Evolutionary conservation across 75 land plant species (phyloP).

Genomic region (Picea glauca): DNA sequence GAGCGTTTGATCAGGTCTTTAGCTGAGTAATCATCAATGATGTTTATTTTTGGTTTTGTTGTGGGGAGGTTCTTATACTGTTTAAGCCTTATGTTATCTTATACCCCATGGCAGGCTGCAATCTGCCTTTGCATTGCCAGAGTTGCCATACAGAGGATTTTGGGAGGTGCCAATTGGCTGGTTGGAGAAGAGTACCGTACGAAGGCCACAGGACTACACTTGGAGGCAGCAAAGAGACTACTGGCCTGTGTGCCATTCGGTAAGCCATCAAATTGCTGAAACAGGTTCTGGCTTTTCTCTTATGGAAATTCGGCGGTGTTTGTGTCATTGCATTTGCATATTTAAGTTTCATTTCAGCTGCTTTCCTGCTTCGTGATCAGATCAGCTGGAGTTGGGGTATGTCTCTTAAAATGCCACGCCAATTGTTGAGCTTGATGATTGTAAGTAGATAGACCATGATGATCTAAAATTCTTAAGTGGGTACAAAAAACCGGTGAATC

Average conservation of each 20-base stretch:
- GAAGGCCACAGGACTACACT: background rate
- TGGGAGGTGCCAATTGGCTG: background rate
- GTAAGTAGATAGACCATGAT: no score
- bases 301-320: background rate
- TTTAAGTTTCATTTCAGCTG: background rate
- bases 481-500: no score
- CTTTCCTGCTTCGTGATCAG: no score
- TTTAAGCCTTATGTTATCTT: background rate
- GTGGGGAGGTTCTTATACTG: background rate
- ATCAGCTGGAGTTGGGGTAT: no score
- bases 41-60: background rate
- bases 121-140: conserved; percentile 5
- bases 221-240: background rate
- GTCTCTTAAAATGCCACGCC: no score
- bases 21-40: no score
- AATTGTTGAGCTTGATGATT: no score
- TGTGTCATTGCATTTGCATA: background rate
- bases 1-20: no score
- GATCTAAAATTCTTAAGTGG: no score
- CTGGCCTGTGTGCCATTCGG: background rate
- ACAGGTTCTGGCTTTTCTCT: background rate
- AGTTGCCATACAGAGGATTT: conserved; percentile 2
- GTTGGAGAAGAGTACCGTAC: background rate
- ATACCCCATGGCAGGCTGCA: background rate
- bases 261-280: background rate